Percentiles rank a stretch among this genome's conserved stretches.
Evolutionary conservation across 2,329 filamentous ascomycete genomes (phyloP).

Genomic region (Fusarium austroafricanum): DNA sequence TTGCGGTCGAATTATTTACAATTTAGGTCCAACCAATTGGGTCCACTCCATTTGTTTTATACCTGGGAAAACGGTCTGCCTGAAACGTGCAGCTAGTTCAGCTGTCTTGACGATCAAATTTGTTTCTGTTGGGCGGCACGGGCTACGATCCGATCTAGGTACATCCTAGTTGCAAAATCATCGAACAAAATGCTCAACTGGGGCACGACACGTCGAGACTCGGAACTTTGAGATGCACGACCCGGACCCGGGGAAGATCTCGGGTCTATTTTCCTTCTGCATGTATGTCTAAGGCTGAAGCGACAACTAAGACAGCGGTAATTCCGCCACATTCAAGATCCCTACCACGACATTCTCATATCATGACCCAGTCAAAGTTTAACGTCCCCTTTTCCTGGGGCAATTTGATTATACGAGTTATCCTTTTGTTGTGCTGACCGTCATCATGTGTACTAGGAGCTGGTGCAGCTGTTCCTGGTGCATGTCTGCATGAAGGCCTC

Average conservation of each 20-base stretch:
- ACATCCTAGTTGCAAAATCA: conserved; percentile 16
- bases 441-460: conserved; percentile 10
- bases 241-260: not conserved
- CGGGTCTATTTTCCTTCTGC: conserved; percentile 17
- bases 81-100: conserved; percentile 15
- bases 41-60: conserved; percentile 24
- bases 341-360: conserved; percentile 8
- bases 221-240: not conserved
- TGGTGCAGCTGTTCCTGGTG: conserved; percentile 29
- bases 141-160: not conserved
- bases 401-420: conserved; percentile 2
- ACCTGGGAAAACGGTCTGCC: conserved; percentile 12
- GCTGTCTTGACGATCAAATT: conserved; percentile 1
- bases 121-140: not conserved
- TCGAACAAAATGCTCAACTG: not conserved
- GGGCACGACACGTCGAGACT: not conserved
- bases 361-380: not conserved
- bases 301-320: conserved; percentile 6
- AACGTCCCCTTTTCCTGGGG: conserved; percentile 7
- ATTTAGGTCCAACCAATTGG: conserved; percentile 10
- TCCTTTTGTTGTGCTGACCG: conserved; percentile 25
- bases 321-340: conserved; percentile 7
- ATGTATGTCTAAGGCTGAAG: conserved; percentile 15
- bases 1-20: conserved; percentile 19
- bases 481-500: conserved; percentile 20